Evolutionary conservation across 208 protist species (phyloP), one percentile per base, ranked within the genome.

Genomic region (Leishmania gerbilli): DNA sequence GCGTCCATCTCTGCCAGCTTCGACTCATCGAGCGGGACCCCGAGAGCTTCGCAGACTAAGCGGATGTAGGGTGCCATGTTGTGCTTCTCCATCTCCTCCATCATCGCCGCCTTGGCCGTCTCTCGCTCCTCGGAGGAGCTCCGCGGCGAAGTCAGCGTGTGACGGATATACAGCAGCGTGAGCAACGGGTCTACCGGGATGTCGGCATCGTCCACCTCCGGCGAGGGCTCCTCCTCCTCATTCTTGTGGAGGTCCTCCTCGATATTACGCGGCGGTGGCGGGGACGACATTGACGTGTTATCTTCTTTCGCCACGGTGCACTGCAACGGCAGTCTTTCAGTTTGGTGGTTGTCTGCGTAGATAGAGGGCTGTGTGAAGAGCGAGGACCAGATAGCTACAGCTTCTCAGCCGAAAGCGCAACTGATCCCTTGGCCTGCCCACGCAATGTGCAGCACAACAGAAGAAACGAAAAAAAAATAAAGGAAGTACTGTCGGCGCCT

Each of bases 61-160:
- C 96, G 93, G 49, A 97, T 89, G 81, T 98, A 97, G 42, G 96
- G 97, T 2, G 87, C 94, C 96, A 97, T 97, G 79, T 97, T 90
- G 88, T 98, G 90, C 74, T 86, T 83, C 74, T 89, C 74, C 71
- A 95, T 91, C 80, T 95, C 92, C 68, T 83, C 84, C 68, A 95
- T 81, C 79, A 98, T 95, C 47, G 84, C 86, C 51, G 84, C 81
- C 84, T 93, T 90, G 62, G 91, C 93, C 56, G 86, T 88, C 77
- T 95, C 92, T 27, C 93, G 92, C 76, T 94, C 90, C 69, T 92
- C 90, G 1, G 85, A 87, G 71, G 90, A 89, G 81, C 87, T 92
- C 86, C 92, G 92, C 84, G 90, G 90, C 17, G 93, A 97, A 34
- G 91, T 94, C 83, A 94, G 86, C 19, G 89, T 94, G 83, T 97